Conservation (phyloP, 768 basidiomycete genomes). For the Amylocystis lapponica region DNA sequence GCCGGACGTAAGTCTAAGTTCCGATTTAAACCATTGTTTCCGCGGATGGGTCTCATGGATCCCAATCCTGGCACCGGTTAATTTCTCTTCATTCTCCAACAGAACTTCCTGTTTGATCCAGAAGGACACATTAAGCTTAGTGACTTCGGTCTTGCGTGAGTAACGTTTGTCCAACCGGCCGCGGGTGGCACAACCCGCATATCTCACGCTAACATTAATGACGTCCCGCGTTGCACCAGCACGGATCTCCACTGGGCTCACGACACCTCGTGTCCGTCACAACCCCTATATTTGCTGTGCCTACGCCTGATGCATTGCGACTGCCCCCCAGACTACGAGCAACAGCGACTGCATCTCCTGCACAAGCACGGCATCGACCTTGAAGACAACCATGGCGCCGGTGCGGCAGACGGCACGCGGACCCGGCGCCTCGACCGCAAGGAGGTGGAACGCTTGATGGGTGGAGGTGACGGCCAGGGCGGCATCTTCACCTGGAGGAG, state of each 20-base stretch:
- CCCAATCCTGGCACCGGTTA: too few relatives aligned
- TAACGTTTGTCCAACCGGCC: conserved; percentile 31
- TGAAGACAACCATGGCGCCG: conserved; percentile 61
- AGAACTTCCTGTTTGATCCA: conserved; percentile 96
- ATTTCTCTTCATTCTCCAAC: conserved; percentile 11
- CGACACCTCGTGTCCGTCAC: conserved; percentile 74
- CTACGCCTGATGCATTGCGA: conserved; percentile 1
- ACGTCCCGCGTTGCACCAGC: conserved; percentile 34
- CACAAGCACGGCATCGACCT: conserved; percentile 95
- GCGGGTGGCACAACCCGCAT: too few relatives aligned
- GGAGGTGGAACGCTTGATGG: conserved; percentile 82
- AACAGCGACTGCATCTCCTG: conserved; percentile 82
- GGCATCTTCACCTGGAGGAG: conserved; percentile 96
- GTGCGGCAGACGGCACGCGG: conserved; percentile 48
- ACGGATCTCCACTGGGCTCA: conserved; percentile 97
- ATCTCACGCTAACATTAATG: conserved; percentile 1
- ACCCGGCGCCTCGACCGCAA: conserved; percentile 76
- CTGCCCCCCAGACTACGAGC: conserved; percentile 72
- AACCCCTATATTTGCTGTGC: conserved; percentile 8
- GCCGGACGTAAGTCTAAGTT: conserved; percentile 61
- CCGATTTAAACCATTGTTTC: conserved; percentile 1
- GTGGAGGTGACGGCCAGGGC: conserved; percentile 70
- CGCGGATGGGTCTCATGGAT: conserved; percentile 18
- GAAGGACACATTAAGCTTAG: conserved; percentile 91
- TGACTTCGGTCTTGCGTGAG: conserved; percentile 94